Conservation (phyloP, 2,329 filamentous ascomycete genomes). For the Ophiostoma sp. region DNA sequence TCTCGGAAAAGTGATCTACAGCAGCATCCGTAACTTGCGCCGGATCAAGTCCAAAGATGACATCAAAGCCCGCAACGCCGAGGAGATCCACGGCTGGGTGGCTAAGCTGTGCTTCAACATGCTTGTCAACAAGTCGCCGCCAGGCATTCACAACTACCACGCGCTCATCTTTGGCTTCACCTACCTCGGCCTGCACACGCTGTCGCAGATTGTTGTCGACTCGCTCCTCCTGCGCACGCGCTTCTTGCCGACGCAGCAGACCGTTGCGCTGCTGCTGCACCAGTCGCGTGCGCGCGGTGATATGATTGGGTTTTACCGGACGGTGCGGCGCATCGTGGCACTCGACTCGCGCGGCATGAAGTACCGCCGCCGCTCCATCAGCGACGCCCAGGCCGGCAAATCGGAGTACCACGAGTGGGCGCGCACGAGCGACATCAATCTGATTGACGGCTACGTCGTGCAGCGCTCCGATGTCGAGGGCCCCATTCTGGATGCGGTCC, state of each 20-base stretch:
- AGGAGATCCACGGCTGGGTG: constrained; percentile 25
- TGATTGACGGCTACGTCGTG: constrained; percentile 36
- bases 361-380: constrained; percentile 28
- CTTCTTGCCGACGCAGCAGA: constrained; percentile 45
- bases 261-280: constrained; percentile 45
- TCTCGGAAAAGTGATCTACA: constrained; percentile 60
- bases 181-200: constrained; percentile 42
- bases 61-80: constrained; percentile 9
- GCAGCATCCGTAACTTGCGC: constrained; percentile 29
- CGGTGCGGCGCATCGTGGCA: constrained; percentile 44
- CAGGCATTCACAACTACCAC: constrained; percentile 66
- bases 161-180: constrained; percentile 62
- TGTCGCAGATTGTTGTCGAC: constrained; percentile 50
- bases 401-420: constrained; percentile 32
- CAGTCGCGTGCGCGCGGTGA: constrained; percentile 44
- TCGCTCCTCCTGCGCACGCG: constrained; percentile 43
- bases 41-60: not conserved
- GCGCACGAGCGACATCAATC: constrained; percentile 26
- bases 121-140: constrained; percentile 54
- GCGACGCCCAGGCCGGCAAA: not conserved
- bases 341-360: constrained; percentile 39
- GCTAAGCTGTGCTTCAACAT: constrained; percentile 60
- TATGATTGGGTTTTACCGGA: constrained; percentile 40
- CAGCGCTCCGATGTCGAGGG: constrained; percentile 38
- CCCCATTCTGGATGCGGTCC: constrained; percentile 41